A percentile compares a stretch with the other conserved stretches of the same genome.
Evolutionary conservation across 345 rosid genomes (phyloP).

Genomic region (Brassica carinata): DNA sequence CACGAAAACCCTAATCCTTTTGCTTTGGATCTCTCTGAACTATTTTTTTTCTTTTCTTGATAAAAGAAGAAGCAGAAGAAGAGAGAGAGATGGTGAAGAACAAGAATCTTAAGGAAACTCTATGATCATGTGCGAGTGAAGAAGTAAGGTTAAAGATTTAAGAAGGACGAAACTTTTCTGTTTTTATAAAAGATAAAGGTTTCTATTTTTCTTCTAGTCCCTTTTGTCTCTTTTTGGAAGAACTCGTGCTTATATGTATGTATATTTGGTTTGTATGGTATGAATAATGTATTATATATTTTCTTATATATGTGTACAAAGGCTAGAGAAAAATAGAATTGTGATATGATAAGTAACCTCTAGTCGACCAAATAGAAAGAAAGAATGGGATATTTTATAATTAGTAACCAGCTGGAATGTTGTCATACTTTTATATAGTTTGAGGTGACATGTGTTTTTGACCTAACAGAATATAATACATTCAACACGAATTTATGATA

Average conservation of each 20-base stretch:
- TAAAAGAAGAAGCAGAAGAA: neutral
- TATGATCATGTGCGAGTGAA: conserved; percentile 2
- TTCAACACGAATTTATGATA: conserved; percentile 41
- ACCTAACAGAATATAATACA: conserved; percentile 39
- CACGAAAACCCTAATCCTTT: conserved; percentile 10
- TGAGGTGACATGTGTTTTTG: conserved; percentile 43
- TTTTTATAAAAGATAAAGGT: conserved; percentile 22
- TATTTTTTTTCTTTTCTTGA: neutral
- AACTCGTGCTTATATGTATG: conserved; percentile 27
- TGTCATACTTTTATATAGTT: conserved; percentile 32
- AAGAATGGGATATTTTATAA: conserved; percentile 5
- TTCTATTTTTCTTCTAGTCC: conserved; percentile 16
- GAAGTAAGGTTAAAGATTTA: conserved; percentile 21
- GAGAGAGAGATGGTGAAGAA: conserved; percentile 14
- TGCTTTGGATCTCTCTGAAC: neutral
- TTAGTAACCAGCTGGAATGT: conserved; percentile 40
- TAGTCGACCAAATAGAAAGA: conserved; percentile 17
- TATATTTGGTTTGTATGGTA: conserved; percentile 9
- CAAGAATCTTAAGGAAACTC: conserved; percentile 9
- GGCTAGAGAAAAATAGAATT: neutral
- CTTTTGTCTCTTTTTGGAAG: conserved; percentile 36
- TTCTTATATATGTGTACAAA: neutral
- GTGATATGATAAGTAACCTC: conserved; percentile 21
- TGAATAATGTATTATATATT: neutral
- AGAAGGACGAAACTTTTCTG: conserved; percentile 31